Conservation (phyloP, 805 yeast genomes). For the Ogataea kodamae region DNA sequence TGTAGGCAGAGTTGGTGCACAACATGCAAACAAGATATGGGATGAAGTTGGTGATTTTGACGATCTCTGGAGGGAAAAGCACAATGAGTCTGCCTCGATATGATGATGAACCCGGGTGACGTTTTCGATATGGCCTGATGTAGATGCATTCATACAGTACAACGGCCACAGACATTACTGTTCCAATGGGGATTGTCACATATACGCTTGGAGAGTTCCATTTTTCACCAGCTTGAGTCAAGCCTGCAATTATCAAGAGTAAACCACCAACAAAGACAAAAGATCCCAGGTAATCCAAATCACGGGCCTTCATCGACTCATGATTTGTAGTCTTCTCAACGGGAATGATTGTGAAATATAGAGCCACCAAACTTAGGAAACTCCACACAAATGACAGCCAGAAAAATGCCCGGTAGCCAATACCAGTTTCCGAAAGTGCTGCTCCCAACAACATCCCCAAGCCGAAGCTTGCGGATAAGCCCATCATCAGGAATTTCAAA, state of each 20-base stretch:
- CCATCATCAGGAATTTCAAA: constrained; percentile 16
- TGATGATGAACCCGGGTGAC: background rate
- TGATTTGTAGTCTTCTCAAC: constrained; percentile 27
- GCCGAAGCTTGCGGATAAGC: constrained; percentile 32
- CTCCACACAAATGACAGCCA: constrained; percentile 35
- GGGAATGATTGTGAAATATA: constrained; percentile 26
- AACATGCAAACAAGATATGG: background rate
- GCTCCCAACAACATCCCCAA: constrained; percentile 43
- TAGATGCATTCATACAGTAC: background rate
- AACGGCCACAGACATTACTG: constrained; percentile 23
- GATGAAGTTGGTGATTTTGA: too few relatives aligned
- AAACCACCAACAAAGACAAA: constrained; percentile 34
- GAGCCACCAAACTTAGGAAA: constrained; percentile 18
- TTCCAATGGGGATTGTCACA: constrained; percentile 39
- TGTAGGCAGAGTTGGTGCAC: background rate
- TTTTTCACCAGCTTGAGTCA: constrained; percentile 42
- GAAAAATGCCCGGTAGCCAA: constrained; percentile 40
- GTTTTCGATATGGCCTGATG: background rate
- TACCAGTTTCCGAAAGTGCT: constrained; percentile 35
- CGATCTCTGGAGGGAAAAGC: background rate
- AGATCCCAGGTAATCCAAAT: constrained; percentile 38
- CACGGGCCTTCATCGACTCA: constrained; percentile 14
- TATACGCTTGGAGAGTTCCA: constrained; percentile 42
- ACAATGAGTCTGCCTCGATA: background rate
- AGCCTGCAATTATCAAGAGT: constrained; percentile 39